Base-by-base conservation (phyloP, 768 basidiomycete species). In the Rhodotorula sphaerocarpa region DNA sequence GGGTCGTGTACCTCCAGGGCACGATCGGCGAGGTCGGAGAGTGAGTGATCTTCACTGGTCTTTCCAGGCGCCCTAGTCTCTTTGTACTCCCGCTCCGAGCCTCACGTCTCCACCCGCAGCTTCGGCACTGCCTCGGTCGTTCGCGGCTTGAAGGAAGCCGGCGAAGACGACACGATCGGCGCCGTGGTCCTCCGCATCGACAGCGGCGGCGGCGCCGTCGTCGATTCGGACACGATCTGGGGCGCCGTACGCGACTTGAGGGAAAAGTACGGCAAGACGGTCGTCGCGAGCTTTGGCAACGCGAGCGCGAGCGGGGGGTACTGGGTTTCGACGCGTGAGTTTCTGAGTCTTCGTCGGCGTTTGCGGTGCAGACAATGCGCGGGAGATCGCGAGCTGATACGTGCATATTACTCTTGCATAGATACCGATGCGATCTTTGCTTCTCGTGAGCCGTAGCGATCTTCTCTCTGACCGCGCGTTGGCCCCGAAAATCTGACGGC, bases 101-200 rank as follows among this genome's bases (percentile, higher is more conserved):
- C 39, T 36, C 45, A n/a, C n/a, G n/a, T n/a, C n/a, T n/a, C n/a
- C n/a, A n/a, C n/a, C n/a, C n/a, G n/a, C 55, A 61, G 59, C 45
- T 71, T 71, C 46, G 61, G 59, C 5, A 71, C 65, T 0, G 59
- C 67, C 7, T 50, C 67, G 5, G 70, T 72, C 20, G 63, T 72
- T 3, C 56, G 68, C 15, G 72, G 72, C 4, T 57, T 73, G 30
- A 66, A 69, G 31, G 70, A 73, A 57, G 72, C 71, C 0, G 72
- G 63, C 36, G 67, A 71, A 10, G 72, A 73, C 60, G 59, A 65
- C 1, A 46, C 61, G 30, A 69, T 72, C 56, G 67, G 67, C 30
- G 70, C 71, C 14, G 70, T 73, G 44, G 66, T 73, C 25, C 59
- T 73, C 6, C 62, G 72, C 21, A 65, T 73, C 51, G 72, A 73